A percentile compares a stretch with the other conserved stretches of the same genome.
phyloP scores from a whole-genome alignment of 768 basidiomycete species.

The Leccinum disarticulatum region DNA sequence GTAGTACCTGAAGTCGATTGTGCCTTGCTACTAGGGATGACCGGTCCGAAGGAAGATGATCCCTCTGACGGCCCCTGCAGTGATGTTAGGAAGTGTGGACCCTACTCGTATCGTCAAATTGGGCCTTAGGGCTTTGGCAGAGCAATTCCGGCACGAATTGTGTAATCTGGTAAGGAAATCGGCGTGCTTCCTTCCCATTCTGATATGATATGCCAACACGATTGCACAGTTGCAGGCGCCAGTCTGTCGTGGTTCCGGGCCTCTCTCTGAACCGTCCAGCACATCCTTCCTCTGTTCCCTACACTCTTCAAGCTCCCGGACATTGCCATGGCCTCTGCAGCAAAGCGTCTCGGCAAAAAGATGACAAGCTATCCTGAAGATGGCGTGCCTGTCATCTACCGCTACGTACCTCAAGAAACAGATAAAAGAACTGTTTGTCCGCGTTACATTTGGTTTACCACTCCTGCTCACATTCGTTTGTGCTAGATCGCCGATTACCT shows the following conservation, averaged over 20 bases:
- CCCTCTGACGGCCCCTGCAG: background rate
- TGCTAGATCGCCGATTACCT: conserved; percentile 63
- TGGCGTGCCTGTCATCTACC: conserved; percentile 53
- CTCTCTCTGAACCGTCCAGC: background rate
- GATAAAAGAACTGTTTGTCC: conserved; percentile 43
- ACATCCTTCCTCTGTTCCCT: background rate
- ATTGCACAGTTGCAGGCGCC: background rate
- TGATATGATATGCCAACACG: background rate
- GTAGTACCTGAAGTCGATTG: no score
- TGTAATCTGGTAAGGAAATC: background rate
- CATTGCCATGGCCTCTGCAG: conserved; percentile 37
- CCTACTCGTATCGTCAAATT: background rate
- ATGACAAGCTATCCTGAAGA: conserved; percentile 62
- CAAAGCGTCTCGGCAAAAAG: conserved; percentile 54
- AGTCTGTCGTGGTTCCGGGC: background rate
- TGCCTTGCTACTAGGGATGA: background rate
- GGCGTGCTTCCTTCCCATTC: conserved; percentile 27
- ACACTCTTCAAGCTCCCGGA: background rate
- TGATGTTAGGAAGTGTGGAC: background rate
- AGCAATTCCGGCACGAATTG: background rate
- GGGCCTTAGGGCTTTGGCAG: background rate
- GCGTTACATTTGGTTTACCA: background rate
- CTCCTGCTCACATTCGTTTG: conserved; percentile 1
- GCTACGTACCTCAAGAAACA: conserved; percentile 50
- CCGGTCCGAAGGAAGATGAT: background rate